Evolutionary conservation across 495 filamentous ascomycete species (phyloP), one percentile per base, ranked within the genome.

Genomic region (Extremus antarcticus): DNA sequence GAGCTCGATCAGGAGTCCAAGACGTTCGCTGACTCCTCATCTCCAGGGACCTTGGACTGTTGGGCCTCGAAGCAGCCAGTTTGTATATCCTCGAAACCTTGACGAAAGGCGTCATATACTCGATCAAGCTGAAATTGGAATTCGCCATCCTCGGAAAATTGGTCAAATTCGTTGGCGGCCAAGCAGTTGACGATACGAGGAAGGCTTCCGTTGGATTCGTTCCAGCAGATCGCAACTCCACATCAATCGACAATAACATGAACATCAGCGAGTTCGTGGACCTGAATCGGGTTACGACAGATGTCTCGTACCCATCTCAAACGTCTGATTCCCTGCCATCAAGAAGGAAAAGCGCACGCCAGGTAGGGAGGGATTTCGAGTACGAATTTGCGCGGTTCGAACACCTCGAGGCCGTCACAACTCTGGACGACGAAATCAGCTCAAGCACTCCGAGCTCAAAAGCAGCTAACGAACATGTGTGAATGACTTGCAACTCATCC

Each of bases 121-220:
- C 80, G 67, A 67, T 84, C 51, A 85, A 85, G 62, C 67, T 85
- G 35, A 83, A 83, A 63, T 68, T 81, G 15, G 81, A 85, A 63
- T 79, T 81, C 53, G 75, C 74, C 13, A 77, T 84, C 45, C 72
- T 84, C 25, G 78, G 80, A 50, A 72, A 73, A 16, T 64, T 82
- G 21, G 63, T 77, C 47, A 50, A 50, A 11, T 24, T 50, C 47
- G 47, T 46, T 19, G 24, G 47, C 19, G 43, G 43, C 43, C 9
- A 21, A 9, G 8, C 43, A 19, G 11, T 8, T 9, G 43, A 46
- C 8, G 43, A 46, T 8, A 9, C 43, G 10, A 13, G 43, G 43
- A 46, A 46, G 19, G 11, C 43, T 13, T 46, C 43, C 43, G 20
- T 46, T 21, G 43, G 43, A 8, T 46, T 46, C 19, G 43, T 46